These are phyloP conservation scores for Plasmodium gaboni DNA, from an alignment of 169 alveolate genomes.

Conservation along the genomic window DNA sequence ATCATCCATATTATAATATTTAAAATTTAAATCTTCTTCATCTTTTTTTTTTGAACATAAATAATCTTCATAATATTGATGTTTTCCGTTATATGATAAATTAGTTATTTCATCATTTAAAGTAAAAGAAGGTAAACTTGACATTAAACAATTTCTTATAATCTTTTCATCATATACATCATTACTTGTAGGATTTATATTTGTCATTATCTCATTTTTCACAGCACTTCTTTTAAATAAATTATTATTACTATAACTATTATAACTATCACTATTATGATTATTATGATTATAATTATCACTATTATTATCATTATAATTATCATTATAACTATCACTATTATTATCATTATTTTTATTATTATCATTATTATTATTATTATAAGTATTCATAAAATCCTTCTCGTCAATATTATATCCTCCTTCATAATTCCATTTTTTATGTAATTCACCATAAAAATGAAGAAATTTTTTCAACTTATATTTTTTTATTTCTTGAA, in stretches of 20 bases:
- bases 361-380: neutral
- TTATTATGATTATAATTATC: neutral
- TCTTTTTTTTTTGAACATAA: slow-evolving; percentile 10
- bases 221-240: too few species aligned
- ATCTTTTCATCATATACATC: slow-evolving; percentile 2
- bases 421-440: neutral
- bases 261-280: neutral
- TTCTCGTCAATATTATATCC: neutral
- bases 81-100: slow-evolving; percentile 6
- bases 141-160: slow-evolving; percentile 15
- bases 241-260: too few species aligned
- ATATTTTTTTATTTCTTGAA: neutral
- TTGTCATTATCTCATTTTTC: too few species aligned
- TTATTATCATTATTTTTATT: neutral
- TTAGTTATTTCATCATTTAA: slow-evolving; percentile 77
- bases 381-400: neutral
- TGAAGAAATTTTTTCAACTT: slow-evolving; percentile 1
- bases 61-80: slow-evolving; percentile 32
- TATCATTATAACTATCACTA: neutral
- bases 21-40: slow-evolving; percentile 60
- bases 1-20: slow-evolving; percentile 74
- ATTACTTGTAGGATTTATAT: neutral
- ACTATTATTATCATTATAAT: neutral
- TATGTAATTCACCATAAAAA: neutral
- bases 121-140: slow-evolving; percentile 41